Percentiles rank a stretch among this genome's conserved stretches.
phyloP scores from a whole-genome alignment of 2,329 filamentous ascomycete species.

The Aureobasidium sp. region DNA sequence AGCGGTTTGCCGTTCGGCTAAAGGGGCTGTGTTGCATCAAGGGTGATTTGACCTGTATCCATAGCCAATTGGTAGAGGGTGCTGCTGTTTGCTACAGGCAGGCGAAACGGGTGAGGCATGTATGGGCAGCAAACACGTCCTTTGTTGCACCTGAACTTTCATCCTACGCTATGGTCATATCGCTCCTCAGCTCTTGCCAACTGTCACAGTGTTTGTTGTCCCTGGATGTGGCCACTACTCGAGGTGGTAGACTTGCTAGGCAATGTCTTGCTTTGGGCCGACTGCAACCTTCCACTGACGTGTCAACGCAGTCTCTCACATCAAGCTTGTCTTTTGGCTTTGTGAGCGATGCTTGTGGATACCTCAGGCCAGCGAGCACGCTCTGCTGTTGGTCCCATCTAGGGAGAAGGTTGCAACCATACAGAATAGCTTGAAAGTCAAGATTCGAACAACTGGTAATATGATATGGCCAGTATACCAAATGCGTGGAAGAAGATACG shows the following conservation, averaged over 20 bases:
- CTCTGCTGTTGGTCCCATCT: not conserved
- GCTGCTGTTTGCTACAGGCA: not conserved
- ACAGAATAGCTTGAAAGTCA: no score
- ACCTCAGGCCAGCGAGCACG: not conserved
- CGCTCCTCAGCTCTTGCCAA: not conserved
- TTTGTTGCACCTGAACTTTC: not conserved
- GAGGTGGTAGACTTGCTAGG: not conserved
- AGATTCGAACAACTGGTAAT: no score
- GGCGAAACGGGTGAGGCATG: not conserved
- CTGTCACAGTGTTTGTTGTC: not conserved
- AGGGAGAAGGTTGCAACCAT: no score
- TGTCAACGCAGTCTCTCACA: no score
- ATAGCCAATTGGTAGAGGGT: not conserved
- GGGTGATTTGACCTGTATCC: not conserved
- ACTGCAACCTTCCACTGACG: not conserved
- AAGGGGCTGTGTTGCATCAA: not conserved
- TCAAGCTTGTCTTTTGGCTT: not conserved
- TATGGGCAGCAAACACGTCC: not conserved
- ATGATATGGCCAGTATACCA: no score
- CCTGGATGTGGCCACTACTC: not conserved
- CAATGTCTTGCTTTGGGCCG: not conserved
- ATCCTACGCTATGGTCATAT: not conserved
- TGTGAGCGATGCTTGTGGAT: not conserved
- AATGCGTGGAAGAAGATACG: no score
- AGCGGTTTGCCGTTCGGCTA: not conserved